Base-by-base conservation (phyloP, 495 filamentous ascomycete species). In the Podospora anserina region DNA sequence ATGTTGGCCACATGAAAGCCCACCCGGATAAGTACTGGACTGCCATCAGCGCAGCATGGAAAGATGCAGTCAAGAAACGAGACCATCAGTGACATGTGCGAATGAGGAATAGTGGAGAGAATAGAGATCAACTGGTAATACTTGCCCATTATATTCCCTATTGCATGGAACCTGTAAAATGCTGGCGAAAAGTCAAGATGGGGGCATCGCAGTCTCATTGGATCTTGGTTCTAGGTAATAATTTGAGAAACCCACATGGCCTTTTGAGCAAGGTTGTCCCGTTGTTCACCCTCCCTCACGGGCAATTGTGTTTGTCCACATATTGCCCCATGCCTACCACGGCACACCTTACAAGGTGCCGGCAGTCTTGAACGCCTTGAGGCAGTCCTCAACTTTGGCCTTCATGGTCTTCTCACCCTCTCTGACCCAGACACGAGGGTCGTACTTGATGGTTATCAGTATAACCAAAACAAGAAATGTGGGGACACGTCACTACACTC, bases 341-440 rank as follows among this genome's bases (percentile, higher is more conserved):
- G 9, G 13, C 13, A 49, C 30, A 13, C 9, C 39, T 91, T 93
- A 98, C 79, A 97, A 81, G 82, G 94, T 87, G 75, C 86, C 87
- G 72, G 92, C 86, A 70, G 93, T 89, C 82, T 94, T 93, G 88
- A 99, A 99, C 82, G 97, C 95, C 70, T 88, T 83, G 65, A 99
- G 88, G 49, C 88, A 93, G 75, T 89, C 88, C 78, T 87, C 79
- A 57, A 97, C 88, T 75, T 94, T 90, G 70, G 85, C 84, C 72
- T 85, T 88, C 94, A 97, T 98, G 76, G 90, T 95, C 89, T 97
- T 95, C 88, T 98, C 94, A 3, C 1, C 23, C 20, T 20, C 16
- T 20, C 34, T 61, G 54, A 54, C 11, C 64, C 66, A 64, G 62
- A 71, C 70, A 64, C 72, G 67, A 64, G 77, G 72, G 70, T 97